A percentile compares a stretch with the other conserved stretches of the same genome.
phyloP scores from a whole-genome alignment of 768 basidiomycete genomes.

The Tylopilus subfusipes region DNA sequence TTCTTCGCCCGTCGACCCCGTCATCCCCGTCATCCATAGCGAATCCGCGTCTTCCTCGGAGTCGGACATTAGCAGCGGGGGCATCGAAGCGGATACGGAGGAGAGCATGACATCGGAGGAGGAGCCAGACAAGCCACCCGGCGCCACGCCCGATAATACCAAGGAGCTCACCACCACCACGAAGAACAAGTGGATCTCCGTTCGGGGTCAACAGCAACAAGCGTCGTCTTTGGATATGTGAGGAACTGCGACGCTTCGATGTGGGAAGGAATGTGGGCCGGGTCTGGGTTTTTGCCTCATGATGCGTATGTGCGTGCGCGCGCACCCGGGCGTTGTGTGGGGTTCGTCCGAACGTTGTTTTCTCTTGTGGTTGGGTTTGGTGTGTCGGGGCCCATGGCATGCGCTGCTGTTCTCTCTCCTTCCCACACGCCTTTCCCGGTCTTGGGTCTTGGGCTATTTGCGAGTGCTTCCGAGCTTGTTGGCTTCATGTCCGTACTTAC shows the following conservation, averaged over 20 bases:
- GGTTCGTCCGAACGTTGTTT: background rate
- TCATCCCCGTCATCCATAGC: constrained; percentile 21
- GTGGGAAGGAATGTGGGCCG: background rate
- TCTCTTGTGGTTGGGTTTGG: background rate
- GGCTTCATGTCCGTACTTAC: constrained; percentile 19
- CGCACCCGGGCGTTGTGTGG: background rate
- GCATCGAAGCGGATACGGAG: constrained; percentile 70
- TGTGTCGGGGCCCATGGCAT: background rate
- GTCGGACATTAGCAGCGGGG: constrained; percentile 55
- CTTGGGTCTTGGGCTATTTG: constrained; percentile 19
- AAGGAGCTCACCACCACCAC: constrained; percentile 26
- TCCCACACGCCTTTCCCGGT: background rate
- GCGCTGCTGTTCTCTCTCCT: background rate
- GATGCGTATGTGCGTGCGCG: background rate
- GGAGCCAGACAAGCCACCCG: constrained; percentile 45
- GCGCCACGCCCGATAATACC: constrained; percentile 3
- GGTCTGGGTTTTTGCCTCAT: background rate
- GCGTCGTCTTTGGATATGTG: constrained; percentile 11
- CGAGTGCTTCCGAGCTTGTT: constrained; percentile 16
- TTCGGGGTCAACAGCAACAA: constrained; percentile 51
- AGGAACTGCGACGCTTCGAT: background rate
- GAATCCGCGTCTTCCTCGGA: constrained; percentile 51
- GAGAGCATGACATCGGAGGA: constrained; percentile 75
- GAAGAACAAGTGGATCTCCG: constrained; percentile 78
- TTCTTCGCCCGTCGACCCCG: constrained; percentile 12